Evolutionary conservation across 2,329 filamentous ascomycete species (phyloP), one percentile per base, ranked within the genome.

Genomic region (Penicillium frequentans): DNA sequence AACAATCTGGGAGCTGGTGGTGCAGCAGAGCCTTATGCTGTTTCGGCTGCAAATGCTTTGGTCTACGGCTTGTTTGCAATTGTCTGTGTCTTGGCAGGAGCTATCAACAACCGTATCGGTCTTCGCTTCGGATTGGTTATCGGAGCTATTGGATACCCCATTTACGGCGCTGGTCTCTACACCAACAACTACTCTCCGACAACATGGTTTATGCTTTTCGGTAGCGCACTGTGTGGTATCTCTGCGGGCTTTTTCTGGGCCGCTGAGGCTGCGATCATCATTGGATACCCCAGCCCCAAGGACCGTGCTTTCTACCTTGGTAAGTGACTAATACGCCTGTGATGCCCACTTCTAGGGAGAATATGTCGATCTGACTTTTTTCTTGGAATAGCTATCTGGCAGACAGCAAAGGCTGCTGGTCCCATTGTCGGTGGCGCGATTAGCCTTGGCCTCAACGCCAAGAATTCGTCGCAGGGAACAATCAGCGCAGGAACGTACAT

Each of bases 1-100:
- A 83, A 81, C 61, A 72, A 75, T 8, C 71, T 82, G 5, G 81
- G 82, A 19, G 82, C 81, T 0, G 81, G 81, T 49, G 81, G 81
- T 33, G 77, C 78, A 3, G 78, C 82, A 53, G 74, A 77, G 49
- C 81, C 81, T 0, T 83, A 77, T 52, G 76, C 83, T 1, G 78
- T 81, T 35, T 81, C 81, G 43, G 79, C 78, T 0, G 79, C 78
- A 14, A 82, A 82, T 52, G 77, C 80, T 2, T 68, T 82, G 3
- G 74, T 80, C 1, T 82, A 81, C 31, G 77, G 73, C 1, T 64
- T 81, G 24, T 75, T 81, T 72, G 74, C 74, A 3, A 64, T 82
- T 24, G 73, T 79, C 1, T 82, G 80, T 58, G 61, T 81, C 5
- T 73, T 80, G 37, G 77, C 77, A n/a, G 78, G 77, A 0, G 76